phyloP scores from a whole-genome alignment of 2,329 filamentous ascomycete species.

The Juglanconis sp. region DNA sequence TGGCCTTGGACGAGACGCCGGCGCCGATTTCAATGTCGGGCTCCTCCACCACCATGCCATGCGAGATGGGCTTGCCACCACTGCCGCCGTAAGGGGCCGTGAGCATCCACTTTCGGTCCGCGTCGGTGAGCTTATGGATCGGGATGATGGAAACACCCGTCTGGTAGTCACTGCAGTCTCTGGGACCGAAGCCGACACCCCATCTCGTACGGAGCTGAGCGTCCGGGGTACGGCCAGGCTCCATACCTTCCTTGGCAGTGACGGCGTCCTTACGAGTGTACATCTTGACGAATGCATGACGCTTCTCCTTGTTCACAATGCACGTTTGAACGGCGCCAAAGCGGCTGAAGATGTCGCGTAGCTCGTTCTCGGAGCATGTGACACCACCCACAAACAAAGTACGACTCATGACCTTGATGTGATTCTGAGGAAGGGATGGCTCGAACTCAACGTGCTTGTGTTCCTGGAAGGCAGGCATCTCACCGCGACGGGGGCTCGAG shows the following conservation, averaged over 20 bases:
- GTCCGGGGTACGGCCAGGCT: slow-evolving; percentile 69
- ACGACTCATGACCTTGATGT: slow-evolving; percentile 90
- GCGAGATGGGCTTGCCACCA: slow-evolving; percentile 75
- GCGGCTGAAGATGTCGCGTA: slow-evolving; percentile 74
- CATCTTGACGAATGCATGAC: slow-evolving; percentile 99
- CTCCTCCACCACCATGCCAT: slow-evolving; percentile 88
- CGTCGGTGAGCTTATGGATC: slow-evolving; percentile 87
- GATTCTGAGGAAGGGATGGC: slow-evolving; percentile 65
- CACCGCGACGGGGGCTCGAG: slow-evolving; percentile 47
- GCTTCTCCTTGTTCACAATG: slow-evolving; percentile 97
- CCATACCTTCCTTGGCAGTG: slow-evolving; percentile 81
- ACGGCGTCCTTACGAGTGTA: slow-evolving; percentile 82
- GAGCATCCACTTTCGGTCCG: slow-evolving; percentile 95
- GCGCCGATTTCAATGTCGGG: slow-evolving; percentile 98
- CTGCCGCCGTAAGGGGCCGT: slow-evolving; percentile 92
- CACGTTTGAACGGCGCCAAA: slow-evolving; percentile 93
- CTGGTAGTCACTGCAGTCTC: slow-evolving; percentile 94
- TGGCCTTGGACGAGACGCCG: slow-evolving; percentile 91
- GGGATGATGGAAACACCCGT: slow-evolving; percentile 92
- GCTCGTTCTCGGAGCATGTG: slow-evolving; percentile 77
- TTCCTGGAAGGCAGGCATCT: slow-evolving; percentile 37
- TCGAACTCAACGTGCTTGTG: slow-evolving; percentile 81
- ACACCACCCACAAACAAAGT: slow-evolving; percentile 97
- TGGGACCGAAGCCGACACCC: slow-evolving; percentile 95
- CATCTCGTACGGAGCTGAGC: slow-evolving; percentile 83